These are phyloP conservation scores for Phytopythium oedochilum DNA, from an alignment of 352 stramenopile genomes.

Conservation along the genomic window DNA sequence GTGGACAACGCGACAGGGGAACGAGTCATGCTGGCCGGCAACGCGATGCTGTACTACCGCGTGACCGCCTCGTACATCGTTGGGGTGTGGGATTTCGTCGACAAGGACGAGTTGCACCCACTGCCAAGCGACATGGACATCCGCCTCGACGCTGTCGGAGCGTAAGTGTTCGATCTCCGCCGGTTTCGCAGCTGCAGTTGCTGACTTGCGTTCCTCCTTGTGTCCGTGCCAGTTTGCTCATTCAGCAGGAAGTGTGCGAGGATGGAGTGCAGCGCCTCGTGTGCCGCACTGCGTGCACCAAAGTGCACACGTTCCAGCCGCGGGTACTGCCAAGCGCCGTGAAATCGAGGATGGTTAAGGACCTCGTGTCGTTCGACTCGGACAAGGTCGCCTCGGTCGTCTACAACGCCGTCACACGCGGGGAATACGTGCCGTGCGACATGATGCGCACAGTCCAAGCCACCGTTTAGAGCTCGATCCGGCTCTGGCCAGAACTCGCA, in stretches of 20 bases:
- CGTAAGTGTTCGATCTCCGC: background rate
- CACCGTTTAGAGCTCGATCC: too few relatives aligned
- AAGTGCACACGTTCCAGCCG: slow-evolving; percentile 18
- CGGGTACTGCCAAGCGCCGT: too few relatives aligned
- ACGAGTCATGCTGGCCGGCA: slow-evolving; percentile 2
- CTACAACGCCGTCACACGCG: too few relatives aligned
- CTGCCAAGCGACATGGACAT: slow-evolving; percentile 3
- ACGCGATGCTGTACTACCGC: slow-evolving; percentile 6
- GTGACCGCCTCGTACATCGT: slow-evolving; percentile 3
- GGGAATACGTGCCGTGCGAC: too few relatives aligned
- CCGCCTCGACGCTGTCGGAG: slow-evolving; percentile 8
- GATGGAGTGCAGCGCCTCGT: slow-evolving; percentile 32
- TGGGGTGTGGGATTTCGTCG: slow-evolving; percentile 14
- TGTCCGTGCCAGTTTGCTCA: slow-evolving; percentile 16
- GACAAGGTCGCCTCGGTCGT: too few relatives aligned
- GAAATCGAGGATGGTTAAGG: too few relatives aligned
- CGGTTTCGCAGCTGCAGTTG: too few relatives aligned
- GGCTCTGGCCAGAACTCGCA: too few relatives aligned
- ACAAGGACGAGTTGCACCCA: slow-evolving; percentile 14
- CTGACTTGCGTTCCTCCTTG: too few relatives aligned
- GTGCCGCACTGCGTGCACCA: slow-evolving; percentile 29
- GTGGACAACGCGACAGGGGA: background rate
- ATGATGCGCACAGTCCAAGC: too few relatives aligned
- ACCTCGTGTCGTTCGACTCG: too few relatives aligned
- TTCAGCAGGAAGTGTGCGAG: slow-evolving; percentile 24